Conservation (phyloP, 1,284 basidiomycete species). For the Sanguinoderma infundibulare region DNA sequence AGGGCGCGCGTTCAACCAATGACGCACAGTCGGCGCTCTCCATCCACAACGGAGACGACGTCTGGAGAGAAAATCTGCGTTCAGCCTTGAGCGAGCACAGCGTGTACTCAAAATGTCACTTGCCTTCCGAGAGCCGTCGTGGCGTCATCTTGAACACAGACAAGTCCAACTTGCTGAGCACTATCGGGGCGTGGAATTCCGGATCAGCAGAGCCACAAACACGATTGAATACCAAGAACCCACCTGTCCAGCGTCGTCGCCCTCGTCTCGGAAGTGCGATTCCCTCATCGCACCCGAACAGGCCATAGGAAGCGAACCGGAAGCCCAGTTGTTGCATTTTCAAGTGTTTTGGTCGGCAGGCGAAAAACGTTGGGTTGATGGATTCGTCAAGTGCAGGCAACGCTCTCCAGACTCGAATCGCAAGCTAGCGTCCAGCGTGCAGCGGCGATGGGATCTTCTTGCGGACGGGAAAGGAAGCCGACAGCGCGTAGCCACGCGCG, state of each 20-base stretch:
- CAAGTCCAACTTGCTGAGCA: neutral
- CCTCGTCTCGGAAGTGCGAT: neutral
- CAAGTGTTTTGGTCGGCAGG: neutral
- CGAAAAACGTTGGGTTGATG: neutral
- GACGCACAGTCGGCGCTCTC: no score
- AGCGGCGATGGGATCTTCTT: no score
- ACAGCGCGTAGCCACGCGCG: no score
- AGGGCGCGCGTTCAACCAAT: no score
- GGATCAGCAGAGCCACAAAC: neutral
- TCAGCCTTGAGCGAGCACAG: no score
- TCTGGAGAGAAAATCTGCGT: no score
- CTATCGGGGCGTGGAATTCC: neutral
- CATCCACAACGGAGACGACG: no score
- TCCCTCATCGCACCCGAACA: neutral
- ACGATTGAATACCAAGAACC: neutral
- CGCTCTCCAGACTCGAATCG: neutral
- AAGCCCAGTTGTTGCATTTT: neutral
- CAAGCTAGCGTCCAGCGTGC: neutral
- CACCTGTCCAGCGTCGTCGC: neutral
- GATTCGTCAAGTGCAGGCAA: no score
- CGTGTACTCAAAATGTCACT: no score
- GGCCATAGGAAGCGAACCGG: neutral
- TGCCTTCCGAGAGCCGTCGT: neutral
- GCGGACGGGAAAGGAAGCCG: no score
- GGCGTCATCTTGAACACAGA: no score